Base-by-base conservation (phyloP, 164 flowering plant genomes). In the Nymphaea colorata region DNA sequence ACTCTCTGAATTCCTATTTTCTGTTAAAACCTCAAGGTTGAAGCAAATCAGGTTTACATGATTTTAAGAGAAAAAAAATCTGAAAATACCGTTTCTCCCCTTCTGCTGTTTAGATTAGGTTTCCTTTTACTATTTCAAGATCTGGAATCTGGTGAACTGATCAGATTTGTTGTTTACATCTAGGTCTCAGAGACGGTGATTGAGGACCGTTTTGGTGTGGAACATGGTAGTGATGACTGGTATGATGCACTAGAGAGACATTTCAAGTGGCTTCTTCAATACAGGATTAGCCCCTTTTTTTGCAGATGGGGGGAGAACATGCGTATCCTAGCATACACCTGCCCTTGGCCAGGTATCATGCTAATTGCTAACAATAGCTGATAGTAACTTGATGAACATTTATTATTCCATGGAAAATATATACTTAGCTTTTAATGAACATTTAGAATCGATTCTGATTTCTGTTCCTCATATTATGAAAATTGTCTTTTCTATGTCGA, bases 111-210 rank as follows among this genome's bases (percentile, higher is more conserved):
- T 4, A 47, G 12, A 47, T 4, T 47, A 6, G 12, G 2, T 47
- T 47, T 12, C 12, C 4, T 12, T 47, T 47, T 2, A 47, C 3
- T 47, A 47, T 47, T 7, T 47, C 12, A 12, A 45, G 53, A 6
- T 47, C 12, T 47, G 55, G 55, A 47, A 12, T 4, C 2, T 47
- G 7, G 55, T 4, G 36, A 25, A 25, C 55, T 47, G 55, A 47
- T 47, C 12, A 12, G 55, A 47, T 47, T 6, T 47, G 12, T 47
- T 61, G 14, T 4, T n/a, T 61, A n/a, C 66, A 18, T 60, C 42
- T 71, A 93, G 98, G 82, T 93, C 82, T 91, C 97, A 69, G 97
- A 93, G 77, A 93, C 97, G 57, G 98, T 93, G 51, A 91, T 94
- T 74, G 98, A 94, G 79, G 98, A 94, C 76, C 94, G 98, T 43